These are phyloP conservation scores for Fragaria nilgerrensis DNA, from an alignment of 306 rosid species.

Conservation along the genomic window DNA sequence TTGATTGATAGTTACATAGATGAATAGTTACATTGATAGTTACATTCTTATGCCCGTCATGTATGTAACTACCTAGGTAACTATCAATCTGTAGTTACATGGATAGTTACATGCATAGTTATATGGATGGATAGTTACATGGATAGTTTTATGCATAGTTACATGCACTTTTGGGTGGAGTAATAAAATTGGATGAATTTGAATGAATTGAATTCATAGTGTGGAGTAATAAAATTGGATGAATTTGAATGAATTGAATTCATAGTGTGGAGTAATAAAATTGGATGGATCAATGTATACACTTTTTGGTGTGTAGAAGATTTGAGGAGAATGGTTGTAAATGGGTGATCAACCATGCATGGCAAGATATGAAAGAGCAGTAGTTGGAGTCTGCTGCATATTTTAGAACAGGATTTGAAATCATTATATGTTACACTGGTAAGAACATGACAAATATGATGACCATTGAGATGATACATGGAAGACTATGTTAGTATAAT, in stretches of 20 bases:
- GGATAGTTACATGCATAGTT: too few species aligned
- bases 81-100: too few species aligned
- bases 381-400: constrained; percentile 39
- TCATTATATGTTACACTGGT: constrained; percentile 18
- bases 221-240: too few species aligned
- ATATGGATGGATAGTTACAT: too few species aligned
- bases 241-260: constrained; percentile 11
- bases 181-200: too few species aligned
- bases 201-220: too few species aligned
- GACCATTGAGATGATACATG: constrained; percentile 12
- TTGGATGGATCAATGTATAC: neutral
- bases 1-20: too few species aligned
- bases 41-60: too few species aligned
- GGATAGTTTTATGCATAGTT: too few species aligned
- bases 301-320: constrained; percentile 18
- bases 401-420: constrained; percentile 4
- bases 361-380: constrained; percentile 41
- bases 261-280: neutral
- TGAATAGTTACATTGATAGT: too few species aligned
- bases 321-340: constrained; percentile 26
- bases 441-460: constrained; percentile 52
- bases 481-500: neutral
- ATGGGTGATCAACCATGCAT: constrained; percentile 34
- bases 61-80: too few species aligned
- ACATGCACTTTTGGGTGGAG: too few species aligned